Conservation (phyloP, 164 flowering plant species). For the Magnolia officinalis region DNA sequence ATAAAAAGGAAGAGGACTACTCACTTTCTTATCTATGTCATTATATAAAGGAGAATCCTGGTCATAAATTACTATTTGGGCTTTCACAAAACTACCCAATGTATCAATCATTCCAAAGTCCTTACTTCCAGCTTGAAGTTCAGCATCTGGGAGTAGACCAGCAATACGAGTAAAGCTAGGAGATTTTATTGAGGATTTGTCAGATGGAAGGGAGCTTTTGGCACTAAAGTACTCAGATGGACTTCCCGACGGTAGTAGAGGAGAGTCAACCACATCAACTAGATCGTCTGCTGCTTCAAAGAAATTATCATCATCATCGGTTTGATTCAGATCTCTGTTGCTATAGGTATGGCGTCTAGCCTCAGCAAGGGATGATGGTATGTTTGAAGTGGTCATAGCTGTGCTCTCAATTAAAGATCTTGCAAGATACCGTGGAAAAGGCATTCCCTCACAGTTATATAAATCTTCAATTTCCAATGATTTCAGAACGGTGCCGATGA, state of each 20-base stretch:
- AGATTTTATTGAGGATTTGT: conserved; percentile 32
- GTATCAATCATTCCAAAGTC: conserved; percentile 31
- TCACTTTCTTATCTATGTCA: conserved; percentile 64
- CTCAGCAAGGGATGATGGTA: conserved; percentile 25
- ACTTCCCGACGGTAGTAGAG: conserved; percentile 17
- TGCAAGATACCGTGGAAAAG: conserved; percentile 59
- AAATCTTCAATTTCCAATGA: conserved; percentile 92
- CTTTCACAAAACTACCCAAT: conserved; percentile 85
- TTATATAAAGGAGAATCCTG: conserved; percentile 63
- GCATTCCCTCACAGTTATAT: conserved; percentile 34
- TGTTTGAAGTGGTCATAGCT: conserved; percentile 15
- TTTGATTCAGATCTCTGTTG: conserved; percentile 31
- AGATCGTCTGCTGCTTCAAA: conserved; percentile 86
- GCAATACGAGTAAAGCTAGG: conserved; percentile 62
- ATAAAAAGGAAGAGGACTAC: conserved; percentile 1
- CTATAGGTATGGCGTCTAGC: conserved; percentile 21
- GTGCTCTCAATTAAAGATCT: conserved; percentile 62
- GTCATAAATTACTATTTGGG: conserved; percentile 73
- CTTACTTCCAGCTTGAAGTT: conserved; percentile 21
- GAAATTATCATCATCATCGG: conserved; percentile 79
- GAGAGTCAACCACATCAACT: conserved; percentile 44
- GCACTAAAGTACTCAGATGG: conserved; percentile 23
- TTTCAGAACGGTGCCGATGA: conserved; percentile 78
- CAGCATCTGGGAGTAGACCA: conserved; percentile 67
- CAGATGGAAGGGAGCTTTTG: conserved; percentile 20